Evolutionary conservation across 139 green algal species (phyloP), one percentile per base, ranked within the genome.

Genomic region (Penium margaritaceum): DNA sequence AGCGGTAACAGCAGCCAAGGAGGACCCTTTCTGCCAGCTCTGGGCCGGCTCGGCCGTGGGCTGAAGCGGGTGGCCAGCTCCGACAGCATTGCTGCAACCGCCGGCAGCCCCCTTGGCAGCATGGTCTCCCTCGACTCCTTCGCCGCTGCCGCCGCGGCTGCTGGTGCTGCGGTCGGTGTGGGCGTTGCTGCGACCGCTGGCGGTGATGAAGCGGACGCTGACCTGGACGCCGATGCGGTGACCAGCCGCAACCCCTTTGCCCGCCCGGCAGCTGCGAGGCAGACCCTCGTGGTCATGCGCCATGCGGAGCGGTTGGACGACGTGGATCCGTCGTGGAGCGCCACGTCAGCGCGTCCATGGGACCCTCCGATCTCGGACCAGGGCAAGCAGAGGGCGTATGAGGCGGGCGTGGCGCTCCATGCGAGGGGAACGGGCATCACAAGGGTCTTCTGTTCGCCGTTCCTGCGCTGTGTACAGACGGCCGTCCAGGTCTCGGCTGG

Each of bases 381-480:
- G 3, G 72, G 72, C 5, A 36, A 21, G 3, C 24, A 32, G 38
- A 38, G 58, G 32, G 72, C 72, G 43, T 66, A 34, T 67, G 64
- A 65, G 29, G 29, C 47, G 30, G 69, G 69, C 5, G 24, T 35
- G 17, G 19, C 3, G 19, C 9, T 79, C 17, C 24, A 44, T 17
- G 4, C 36, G 19, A 63, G 33, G 34, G 72, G 51, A 2, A 34
- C 35, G 21, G 44, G 36, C 44, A 77, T 79, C 35, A 47, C 63
- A 6, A 39, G 72, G 3, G 37, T 79, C 34, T 65, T 79, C 5
- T 46, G 30, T 30, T 79, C 72, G 5, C 72, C 72, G 63, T 79
- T 79, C 44, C 63, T 76, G 24, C 72, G 72, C 7, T 79, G 72
- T 19, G 30, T 79, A 3, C 72, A 79, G 32, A 79, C 72, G 24